Conservation (phyloP, 2,329 filamentous ascomycete species). For the Penicillium sp. region DNA sequence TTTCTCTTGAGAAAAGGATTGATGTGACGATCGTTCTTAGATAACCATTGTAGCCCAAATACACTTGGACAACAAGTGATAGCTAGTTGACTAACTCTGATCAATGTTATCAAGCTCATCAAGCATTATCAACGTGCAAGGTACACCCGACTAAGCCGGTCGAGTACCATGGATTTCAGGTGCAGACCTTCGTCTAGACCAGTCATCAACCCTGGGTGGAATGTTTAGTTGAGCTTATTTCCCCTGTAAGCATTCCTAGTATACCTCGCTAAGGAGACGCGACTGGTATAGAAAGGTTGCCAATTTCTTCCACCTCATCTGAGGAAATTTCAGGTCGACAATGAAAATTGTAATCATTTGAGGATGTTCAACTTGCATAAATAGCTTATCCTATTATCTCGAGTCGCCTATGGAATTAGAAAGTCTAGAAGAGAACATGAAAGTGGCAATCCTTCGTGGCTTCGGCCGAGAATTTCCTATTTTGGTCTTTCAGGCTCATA, state of each 20-base stretch:
- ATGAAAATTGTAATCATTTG: not conserved
- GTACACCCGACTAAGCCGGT: constrained; percentile 7
- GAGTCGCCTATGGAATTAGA: not conserved
- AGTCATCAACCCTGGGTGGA: constrained; percentile 2
- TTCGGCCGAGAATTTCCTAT: not conserved
- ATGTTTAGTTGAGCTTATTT: not conserved
- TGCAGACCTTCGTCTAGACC: constrained; percentile 18
- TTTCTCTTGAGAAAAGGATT: too few species aligned
- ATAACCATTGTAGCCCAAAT: not conserved
- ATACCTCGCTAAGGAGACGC: not conserved
- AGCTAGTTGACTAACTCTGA: too few species aligned
- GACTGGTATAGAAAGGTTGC: too few species aligned
- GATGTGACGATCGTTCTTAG: too few species aligned
- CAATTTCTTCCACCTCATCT: too few species aligned
- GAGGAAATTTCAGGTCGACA: not conserved
- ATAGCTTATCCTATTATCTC: not conserved
- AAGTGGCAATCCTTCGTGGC: not conserved
- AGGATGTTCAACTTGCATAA: not conserved
- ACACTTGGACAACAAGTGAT: not conserved
- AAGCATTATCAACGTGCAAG: not conserved
- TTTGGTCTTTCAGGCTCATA: not conserved
- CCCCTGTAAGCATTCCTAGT: not conserved
- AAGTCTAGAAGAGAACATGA: not conserved
- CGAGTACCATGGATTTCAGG: constrained; percentile 3
- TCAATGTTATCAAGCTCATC: not conserved